phyloP scores from a whole-genome alignment of 768 basidiomycete species.

The Holtermannia corniformis region DNA sequence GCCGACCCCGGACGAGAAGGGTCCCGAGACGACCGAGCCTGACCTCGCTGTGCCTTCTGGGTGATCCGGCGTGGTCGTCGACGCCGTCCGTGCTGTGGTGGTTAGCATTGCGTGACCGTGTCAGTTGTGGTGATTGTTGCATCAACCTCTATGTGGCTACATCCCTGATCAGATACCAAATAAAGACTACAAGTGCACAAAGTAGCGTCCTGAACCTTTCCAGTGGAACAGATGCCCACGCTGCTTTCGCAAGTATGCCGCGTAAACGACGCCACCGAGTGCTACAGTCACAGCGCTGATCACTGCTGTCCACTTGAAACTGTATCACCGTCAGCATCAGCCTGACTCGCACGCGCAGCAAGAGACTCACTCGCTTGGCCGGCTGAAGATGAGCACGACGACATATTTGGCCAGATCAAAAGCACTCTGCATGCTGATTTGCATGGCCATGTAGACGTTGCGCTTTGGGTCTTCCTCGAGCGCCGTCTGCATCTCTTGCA shows the following conservation, averaged over 20 bases:
- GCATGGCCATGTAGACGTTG: constrained; percentile 34
- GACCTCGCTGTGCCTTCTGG: no score
- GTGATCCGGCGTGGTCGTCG: no score
- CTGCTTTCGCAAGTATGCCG: constrained; percentile 22
- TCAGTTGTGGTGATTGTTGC: no score
- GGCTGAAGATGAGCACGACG: constrained; percentile 23
- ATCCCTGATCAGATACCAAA: no score
- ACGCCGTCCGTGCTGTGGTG: no score
- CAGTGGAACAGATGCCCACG: constrained; percentile 33
- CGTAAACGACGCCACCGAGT: constrained; percentile 21
- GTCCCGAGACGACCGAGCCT: no score
- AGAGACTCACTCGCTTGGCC: constrained; percentile 10
- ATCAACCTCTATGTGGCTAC: no score
- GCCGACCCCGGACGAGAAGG: no score
- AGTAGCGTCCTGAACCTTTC: constrained; percentile 16
- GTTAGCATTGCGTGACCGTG: no score
- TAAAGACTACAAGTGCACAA: not conserved
- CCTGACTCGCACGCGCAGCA: not conserved
- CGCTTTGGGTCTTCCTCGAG: constrained; percentile 31
- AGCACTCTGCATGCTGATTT: constrained; percentile 32
- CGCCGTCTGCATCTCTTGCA: constrained; percentile 35
- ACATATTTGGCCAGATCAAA: constrained; percentile 39
- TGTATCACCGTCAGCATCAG: not conserved
- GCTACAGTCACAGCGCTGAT: constrained; percentile 28
- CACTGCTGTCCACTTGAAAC: constrained; percentile 37